A percentile compares a stretch with the other conserved stretches of the same genome.
phyloP scores from a whole-genome alignment of 2,329 filamentous ascomycete species.

The Tolypocladium ovalisporum region DNA sequence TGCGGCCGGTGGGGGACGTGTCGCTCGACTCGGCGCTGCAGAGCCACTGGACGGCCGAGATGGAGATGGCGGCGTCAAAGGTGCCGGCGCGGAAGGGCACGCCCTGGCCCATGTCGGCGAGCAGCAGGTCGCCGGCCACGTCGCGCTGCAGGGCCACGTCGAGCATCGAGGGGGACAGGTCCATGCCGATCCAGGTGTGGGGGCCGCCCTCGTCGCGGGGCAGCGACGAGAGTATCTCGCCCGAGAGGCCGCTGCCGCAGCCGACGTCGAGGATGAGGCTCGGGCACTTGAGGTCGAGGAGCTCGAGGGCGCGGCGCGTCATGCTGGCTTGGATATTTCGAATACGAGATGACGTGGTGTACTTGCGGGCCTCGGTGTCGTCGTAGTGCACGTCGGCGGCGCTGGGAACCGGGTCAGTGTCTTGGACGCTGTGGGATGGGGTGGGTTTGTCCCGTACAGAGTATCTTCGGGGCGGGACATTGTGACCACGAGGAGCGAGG shows the following conservation, averaged over 20 bases:
- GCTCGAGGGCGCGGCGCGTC: slow-evolving; percentile 85
- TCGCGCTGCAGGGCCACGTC: slow-evolving; percentile 85
- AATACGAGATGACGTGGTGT: slow-evolving; percentile 92
- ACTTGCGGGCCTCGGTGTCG: slow-evolving; percentile 90
- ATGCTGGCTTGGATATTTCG: slow-evolving; percentile 91
- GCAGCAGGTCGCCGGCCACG: slow-evolving; percentile 84
- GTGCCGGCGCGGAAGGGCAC: slow-evolving; percentile 85
- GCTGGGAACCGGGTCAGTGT: slow-evolving; percentile 31
- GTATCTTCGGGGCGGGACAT: slow-evolving; percentile 98
- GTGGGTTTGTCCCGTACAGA: slow-evolving; percentile 46
- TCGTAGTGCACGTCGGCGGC: slow-evolving; percentile 97
- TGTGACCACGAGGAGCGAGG: slow-evolving; percentile 19
- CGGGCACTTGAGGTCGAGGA: slow-evolving; percentile 69
- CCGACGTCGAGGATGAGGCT: slow-evolving; percentile 94
- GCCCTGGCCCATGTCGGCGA: slow-evolving; percentile 91
- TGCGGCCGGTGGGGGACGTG: slow-evolving; percentile 65
- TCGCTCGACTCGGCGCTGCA: slow-evolving; percentile 90
- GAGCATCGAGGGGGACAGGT: slow-evolving; percentile 93
- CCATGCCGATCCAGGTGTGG: slow-evolving; percentile 96
- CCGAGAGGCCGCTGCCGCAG: slow-evolving; percentile 87
- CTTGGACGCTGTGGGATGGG: neutral
- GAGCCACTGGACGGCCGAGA: slow-evolving; percentile 95
- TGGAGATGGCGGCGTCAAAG: slow-evolving; percentile 92
- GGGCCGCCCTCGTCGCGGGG: slow-evolving; percentile 63
- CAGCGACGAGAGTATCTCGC: slow-evolving; percentile 78